Evolutionary conservation across 2,329 filamentous ascomycete species (phyloP).

Genomic region (Thielaviopsis populi): DNA sequence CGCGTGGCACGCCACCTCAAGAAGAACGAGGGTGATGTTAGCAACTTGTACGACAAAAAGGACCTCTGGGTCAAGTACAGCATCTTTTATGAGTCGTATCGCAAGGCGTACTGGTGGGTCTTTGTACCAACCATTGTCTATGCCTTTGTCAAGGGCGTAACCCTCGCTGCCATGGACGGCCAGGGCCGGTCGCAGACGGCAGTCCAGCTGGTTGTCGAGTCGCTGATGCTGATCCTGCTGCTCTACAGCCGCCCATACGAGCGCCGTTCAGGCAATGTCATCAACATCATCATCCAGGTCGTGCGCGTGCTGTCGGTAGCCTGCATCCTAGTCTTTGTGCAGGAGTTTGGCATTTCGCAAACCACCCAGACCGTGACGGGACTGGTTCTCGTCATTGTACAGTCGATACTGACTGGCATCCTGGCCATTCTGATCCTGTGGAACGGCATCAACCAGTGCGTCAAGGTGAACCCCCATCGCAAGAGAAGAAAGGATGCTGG

Average conservation of each 20-base stretch:
- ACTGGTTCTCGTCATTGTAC: conserved; percentile 82
- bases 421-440: conserved; percentile 77
- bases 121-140: conserved; percentile 84
- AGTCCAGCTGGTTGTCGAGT: conserved; percentile 68
- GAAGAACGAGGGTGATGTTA: conserved; percentile 55
- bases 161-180: conserved; percentile 72
- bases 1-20: conserved; percentile 59
- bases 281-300: conserved; percentile 83
- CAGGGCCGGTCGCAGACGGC: conserved; percentile 70
- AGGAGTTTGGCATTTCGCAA: conserved; percentile 76
- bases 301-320: conserved; percentile 78
- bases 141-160: conserved; percentile 75
- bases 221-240: conserved; percentile 61
- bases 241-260: conserved; percentile 78
- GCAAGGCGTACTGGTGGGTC: conserved; percentile 91
- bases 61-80: conserved; percentile 89
- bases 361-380: conserved; percentile 91
- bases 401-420: conserved; percentile 66
- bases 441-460: conserved; percentile 72
- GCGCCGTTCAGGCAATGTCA: conserved; percentile 72
- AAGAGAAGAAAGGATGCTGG: conserved; percentile 78
- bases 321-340: conserved; percentile 85
- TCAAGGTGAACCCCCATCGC: conserved; percentile 79
- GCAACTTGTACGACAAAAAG: conserved; percentile 73
- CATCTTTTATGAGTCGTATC: conserved; percentile 92